Conservation (phyloP, 495 filamentous ascomycete genomes). For the Penicillium robsamsonii region DNA sequence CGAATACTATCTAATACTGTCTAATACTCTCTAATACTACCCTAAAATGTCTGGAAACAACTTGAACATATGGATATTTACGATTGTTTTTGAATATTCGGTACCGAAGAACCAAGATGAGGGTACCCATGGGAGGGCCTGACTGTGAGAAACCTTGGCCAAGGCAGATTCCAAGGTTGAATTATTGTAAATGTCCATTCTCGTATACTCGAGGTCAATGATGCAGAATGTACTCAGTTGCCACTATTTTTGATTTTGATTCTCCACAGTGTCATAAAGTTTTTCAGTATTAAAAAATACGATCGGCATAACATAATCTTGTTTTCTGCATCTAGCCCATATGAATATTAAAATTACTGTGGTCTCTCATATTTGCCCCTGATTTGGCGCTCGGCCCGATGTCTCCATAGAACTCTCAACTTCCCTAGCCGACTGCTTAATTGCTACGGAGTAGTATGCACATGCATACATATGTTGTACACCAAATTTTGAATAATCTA, state of each 20-base stretch:
- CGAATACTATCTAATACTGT: background rate
- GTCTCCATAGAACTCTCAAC: background rate
- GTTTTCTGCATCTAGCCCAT: constrained; percentile 2
- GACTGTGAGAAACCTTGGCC: too few species aligned
- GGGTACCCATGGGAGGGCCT: background rate
- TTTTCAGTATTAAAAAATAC: background rate
- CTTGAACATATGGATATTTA: too few species aligned
- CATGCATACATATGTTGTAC: too few species aligned
- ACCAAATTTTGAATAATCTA: too few species aligned
- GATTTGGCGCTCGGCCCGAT: background rate
- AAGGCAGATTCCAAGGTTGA: background rate
- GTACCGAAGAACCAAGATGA: background rate
- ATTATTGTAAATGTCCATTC: too few species aligned
- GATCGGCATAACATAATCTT: constrained; percentile 9
- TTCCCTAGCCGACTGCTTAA: background rate
- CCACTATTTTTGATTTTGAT: background rate
- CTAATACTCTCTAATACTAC: background rate
- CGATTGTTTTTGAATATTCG: background rate
- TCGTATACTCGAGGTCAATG: background rate
- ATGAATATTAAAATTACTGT: background rate
- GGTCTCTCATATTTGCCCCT: background rate
- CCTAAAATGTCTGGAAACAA: too few species aligned
- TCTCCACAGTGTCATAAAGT: background rate
- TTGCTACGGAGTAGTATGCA: too few species aligned
- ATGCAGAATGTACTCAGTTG: constrained; percentile 18